Conservation (phyloP, 208 protist species). For the Trypanosoma melophagium region DNA sequence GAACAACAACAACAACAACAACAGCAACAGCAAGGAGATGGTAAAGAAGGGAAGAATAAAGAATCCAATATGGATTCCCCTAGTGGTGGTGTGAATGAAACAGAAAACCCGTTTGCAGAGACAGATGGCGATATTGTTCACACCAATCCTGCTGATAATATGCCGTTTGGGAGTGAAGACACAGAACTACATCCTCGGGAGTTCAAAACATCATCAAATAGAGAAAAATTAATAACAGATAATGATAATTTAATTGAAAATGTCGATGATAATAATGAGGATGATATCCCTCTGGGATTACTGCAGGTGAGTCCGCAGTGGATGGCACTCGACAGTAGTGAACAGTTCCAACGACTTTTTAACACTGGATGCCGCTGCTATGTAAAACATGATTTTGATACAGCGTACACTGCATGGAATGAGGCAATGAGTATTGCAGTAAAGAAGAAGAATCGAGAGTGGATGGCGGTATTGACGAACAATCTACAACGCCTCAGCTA, state of each 20-base stretch:
- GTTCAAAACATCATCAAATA: too few relatives aligned
- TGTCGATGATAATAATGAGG: background rate
- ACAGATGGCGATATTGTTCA: background rate
- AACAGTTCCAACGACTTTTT: constrained; percentile 84
- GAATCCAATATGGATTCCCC: background rate
- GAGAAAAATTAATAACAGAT: background rate
- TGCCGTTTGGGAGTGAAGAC: too few relatives aligned
- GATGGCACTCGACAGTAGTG: constrained; percentile 39
- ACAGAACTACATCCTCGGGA: too few relatives aligned
- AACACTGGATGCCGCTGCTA: constrained; percentile 84
- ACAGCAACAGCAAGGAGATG: background rate
- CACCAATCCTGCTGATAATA: too few relatives aligned
- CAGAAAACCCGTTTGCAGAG: background rate
- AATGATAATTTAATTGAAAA: background rate
- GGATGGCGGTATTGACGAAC: constrained; percentile 84
- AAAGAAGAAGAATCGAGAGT: constrained; percentile 83
- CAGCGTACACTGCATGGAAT: constrained; percentile 88
- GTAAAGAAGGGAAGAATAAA: background rate
- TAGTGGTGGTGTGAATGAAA: background rate
- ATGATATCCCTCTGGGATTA: constrained; percentile 12
- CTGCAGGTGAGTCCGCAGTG: constrained; percentile 24
- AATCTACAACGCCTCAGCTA: constrained; percentile 92
- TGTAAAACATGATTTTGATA: constrained; percentile 66
- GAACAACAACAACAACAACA: constrained; percentile 18
- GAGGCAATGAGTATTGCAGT: constrained; percentile 84